Conservation (phyloP, 352 stramenopile genomes). For the Globisporangium recalcitrans region DNA sequence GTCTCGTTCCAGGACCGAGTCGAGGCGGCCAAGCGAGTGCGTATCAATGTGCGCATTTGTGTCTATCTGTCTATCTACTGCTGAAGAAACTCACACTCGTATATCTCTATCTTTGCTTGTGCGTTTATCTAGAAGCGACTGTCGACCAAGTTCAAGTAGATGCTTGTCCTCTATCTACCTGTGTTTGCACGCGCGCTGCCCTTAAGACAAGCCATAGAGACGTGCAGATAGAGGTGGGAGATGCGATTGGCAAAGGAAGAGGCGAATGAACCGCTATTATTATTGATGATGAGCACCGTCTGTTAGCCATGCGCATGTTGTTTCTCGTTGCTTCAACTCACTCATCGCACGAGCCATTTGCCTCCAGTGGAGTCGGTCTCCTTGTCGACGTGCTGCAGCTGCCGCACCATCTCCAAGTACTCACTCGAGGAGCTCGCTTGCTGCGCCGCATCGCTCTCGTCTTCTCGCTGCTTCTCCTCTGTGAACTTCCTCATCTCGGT, state of each 20-base stretch:
- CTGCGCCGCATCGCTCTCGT: constrained; percentile 9
- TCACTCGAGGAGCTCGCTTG: constrained; percentile 24
- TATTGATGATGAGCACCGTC: too few relatives aligned
- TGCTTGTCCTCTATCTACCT: not conserved
- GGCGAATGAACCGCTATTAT: not conserved
- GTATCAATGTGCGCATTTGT: constrained; percentile 2
- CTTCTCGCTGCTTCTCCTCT: constrained; percentile 10
- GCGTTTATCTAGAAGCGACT: constrained; percentile 44
- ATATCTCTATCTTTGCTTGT: constrained; percentile 3
- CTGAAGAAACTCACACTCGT: not conserved
- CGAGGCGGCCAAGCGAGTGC: constrained; percentile 57
- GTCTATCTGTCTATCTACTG: not conserved
- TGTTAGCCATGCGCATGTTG: not conserved
- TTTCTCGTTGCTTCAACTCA: not conserved
- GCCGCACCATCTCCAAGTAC: constrained; percentile 60
- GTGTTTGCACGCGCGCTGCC: not conserved
- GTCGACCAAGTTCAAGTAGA: constrained; percentile 20
- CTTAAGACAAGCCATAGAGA: constrained; percentile 4
- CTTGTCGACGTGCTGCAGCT: constrained; percentile 56
- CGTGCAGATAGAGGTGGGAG: constrained; percentile 2
- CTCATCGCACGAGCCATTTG: constrained; percentile 73
- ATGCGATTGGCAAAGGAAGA: not conserved
- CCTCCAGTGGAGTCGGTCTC: constrained; percentile 37
- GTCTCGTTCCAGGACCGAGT: constrained; percentile 77
- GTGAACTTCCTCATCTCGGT: constrained; percentile 29